phyloP scores from a whole-genome alignment of 345 rosid genomes.

The Syzygium aromaticum region DNA sequence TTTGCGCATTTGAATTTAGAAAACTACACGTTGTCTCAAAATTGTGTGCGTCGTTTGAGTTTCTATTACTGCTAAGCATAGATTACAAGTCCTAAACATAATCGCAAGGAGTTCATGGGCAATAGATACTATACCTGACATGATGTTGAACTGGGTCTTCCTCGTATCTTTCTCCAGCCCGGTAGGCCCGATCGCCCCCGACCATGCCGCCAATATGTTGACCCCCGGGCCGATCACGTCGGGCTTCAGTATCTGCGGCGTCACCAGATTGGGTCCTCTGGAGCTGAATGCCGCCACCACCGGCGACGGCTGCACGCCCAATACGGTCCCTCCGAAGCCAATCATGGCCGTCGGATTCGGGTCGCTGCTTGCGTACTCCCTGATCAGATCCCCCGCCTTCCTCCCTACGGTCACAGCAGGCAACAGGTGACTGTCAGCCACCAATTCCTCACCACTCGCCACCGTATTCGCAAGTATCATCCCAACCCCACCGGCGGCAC shows the following conservation, averaged over 20 bases:
- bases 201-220: conserved; percentile 80
- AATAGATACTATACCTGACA: conserved; percentile 56
- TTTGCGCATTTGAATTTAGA: not conserved
- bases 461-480: conserved; percentile 79
- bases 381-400: conserved; percentile 48
- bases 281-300: conserved; percentile 92
- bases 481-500: conserved; percentile 74
- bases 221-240: conserved; percentile 91
- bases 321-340: conserved; percentile 58
- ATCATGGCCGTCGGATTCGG: conserved; percentile 47
- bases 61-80: not conserved
- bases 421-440: conserved; percentile 75
- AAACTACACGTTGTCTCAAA: not conserved
- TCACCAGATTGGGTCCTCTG: conserved; percentile 72
- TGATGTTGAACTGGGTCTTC: conserved; percentile 55
- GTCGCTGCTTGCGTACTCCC: conserved; percentile 31
- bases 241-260: conserved; percentile 76
- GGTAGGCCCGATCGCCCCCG: conserved; percentile 66
- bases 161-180: conserved; percentile 59
- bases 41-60: not conserved
- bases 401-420: conserved; percentile 71
- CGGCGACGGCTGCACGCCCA: conserved; percentile 62
- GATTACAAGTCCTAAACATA: not conserved
- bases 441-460: conserved; percentile 58
- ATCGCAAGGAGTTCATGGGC: not conserved